Percentiles rank a stretch among this genome's conserved stretches.
Conservation (phyloP, 1,284 basidiomycete species). For the Ganoderma multipileum region DNA sequence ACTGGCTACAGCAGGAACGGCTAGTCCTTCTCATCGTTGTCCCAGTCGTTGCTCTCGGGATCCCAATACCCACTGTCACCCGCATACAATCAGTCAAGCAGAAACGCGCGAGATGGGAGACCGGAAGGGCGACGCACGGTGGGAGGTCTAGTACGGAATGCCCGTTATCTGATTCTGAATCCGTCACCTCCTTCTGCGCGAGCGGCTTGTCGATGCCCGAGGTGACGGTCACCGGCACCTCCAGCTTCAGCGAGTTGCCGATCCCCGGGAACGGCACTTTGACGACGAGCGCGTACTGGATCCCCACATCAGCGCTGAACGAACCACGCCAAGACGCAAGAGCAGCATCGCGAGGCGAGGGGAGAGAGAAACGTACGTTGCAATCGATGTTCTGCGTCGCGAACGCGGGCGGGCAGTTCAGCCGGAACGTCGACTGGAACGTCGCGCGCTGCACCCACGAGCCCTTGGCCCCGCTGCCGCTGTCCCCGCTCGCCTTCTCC, state of each 20-base stretch:
- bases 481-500: background rate
- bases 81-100: background rate
- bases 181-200: background rate
- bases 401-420: slow-evolving; percentile 24
- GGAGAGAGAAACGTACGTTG: slow-evolving; percentile 5
- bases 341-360: too few species aligned
- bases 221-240: slow-evolving; percentile 20
- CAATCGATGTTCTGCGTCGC: slow-evolving; percentile 13
- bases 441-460: slow-evolving; percentile 17
- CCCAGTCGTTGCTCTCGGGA: slow-evolving; percentile 8
- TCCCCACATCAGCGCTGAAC: too few species aligned
- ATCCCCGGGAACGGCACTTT: slow-evolving; percentile 29
- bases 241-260: slow-evolving; percentile 19
- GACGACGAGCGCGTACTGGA: slow-evolving; percentile 18
- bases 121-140: slow-evolving; percentile 3
- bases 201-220: slow-evolving; percentile 21
- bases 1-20: background rate
- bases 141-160: slow-evolving; percentile 12
- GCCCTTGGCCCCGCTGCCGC: background rate
- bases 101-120: background rate
- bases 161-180: background rate
- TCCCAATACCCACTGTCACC: slow-evolving; percentile 13
- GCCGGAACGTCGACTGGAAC: slow-evolving; percentile 18
- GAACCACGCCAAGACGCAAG: background rate
- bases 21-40: slow-evolving; percentile 13